These are phyloP conservation scores for Salvia splendens DNA, from an alignment of 257 asterid species.

Conservation along the genomic window DNA sequence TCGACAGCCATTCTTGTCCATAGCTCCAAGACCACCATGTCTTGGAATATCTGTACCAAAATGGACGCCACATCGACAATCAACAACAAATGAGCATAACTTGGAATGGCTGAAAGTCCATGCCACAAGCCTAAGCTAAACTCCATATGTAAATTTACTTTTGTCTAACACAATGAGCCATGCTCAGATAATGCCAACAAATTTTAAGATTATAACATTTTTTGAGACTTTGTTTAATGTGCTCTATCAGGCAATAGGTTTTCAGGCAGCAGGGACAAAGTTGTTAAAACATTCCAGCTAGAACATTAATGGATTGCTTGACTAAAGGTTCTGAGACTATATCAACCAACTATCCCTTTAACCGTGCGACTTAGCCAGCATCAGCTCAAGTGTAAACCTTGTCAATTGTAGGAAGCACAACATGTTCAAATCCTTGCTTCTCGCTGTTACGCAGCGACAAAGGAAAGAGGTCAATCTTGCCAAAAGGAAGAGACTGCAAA, in stretches of 20 bases:
- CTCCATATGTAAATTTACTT: not conserved
- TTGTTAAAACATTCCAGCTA: not conserved
- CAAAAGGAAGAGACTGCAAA: slow-evolving; percentile 17
- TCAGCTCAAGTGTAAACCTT: not conserved
- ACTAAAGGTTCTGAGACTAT: slow-evolving; percentile 8
- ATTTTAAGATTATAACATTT: not conserved
- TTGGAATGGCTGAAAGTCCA: not conserved
- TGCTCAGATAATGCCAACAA: not conserved
- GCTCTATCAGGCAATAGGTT: slow-evolving; percentile 5
- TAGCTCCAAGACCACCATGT: slow-evolving; percentile 37
- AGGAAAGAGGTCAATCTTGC: slow-evolving; percentile 17
- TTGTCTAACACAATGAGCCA: slow-evolving; percentile 2
- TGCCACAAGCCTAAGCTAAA: slow-evolving; percentile 6
- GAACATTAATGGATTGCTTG: not conserved
- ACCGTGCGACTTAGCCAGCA: slow-evolving; percentile 1
- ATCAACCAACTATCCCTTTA: not conserved
- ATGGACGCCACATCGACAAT: slow-evolving; percentile 7
- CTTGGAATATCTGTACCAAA: slow-evolving; percentile 46
- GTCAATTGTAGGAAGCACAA: not conserved
- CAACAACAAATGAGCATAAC: not conserved
- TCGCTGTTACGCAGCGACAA: slow-evolving; percentile 1
- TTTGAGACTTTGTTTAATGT: not conserved
- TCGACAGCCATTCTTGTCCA: slow-evolving; percentile 41
- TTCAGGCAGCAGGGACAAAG: not conserved
- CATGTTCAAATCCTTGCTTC: not conserved